Evolutionary conservation across 495 filamentous ascomycete genomes (phyloP), one percentile per base, ranked within the genome.

Genomic region (Chaetomidium leptoderma): DNA sequence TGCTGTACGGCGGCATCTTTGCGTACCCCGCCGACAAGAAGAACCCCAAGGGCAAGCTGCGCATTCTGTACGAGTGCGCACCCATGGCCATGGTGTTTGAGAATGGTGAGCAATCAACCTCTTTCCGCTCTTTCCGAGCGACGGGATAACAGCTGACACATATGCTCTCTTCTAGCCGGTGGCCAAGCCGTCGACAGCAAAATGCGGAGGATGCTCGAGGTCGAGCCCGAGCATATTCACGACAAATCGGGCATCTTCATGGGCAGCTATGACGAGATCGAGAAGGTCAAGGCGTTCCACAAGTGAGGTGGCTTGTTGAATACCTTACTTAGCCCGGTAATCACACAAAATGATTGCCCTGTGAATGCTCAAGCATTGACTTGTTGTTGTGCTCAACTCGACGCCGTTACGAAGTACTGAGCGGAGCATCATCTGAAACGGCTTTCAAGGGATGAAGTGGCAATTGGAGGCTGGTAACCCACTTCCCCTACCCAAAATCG

Each of bases 51-150:
- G 93, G 93, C 42, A 98, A 98, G 81, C 81, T 98, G 65, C 81
- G 93, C 60, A 98, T 98, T 64, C 72, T 98, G 67, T 98, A 98
- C 75, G 93, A 98, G 78, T 98, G 93, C 72, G 93, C 95, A 42
- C 93, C 93, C 17, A 98, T 98, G 93, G 95, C 95, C 6, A 90
- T 97, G 91, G 80, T 98, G 21, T 96, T 98, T 76, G 93, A 98
- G 79, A 96, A 98, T 74, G 89, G 89, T 92, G 67, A 77, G 83
- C 79, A n/a, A n/a, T n/a, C n/a, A n/a, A n/a, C n/a, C n/a, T n/a
- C n/a, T n/a, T n/a, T n/a, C n/a, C n/a, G n/a, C n/a, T n/a, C n/a
- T n/a, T n/a, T n/a, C n/a, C n/a, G n/a, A n/a, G n/a, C n/a, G n/a
- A n/a, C n/a, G n/a, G n/a, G n/a, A n/a, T n/a, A n/a, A n/a, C 58